These are phyloP conservation scores for Aurantiochytrium sp. DNA, from an alignment of 108 stramenopile genomes.

Conservation along the genomic window DNA sequence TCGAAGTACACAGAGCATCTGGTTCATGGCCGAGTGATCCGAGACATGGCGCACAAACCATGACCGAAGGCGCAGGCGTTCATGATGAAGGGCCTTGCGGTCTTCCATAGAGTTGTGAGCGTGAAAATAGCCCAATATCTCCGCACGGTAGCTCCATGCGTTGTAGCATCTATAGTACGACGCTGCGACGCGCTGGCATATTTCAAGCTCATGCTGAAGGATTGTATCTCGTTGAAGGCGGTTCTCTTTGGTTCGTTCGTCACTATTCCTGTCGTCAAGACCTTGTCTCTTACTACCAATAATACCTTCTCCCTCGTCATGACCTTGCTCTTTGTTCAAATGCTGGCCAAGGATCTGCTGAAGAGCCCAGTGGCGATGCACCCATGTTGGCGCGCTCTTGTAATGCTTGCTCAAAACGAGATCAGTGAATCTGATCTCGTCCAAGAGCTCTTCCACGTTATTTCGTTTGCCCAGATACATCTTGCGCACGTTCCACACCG, in stretches of 20 bases:
- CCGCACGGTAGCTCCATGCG: neutral
- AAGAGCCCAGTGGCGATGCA: neutral
- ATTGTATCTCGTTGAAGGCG: neutral
- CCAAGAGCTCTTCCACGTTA: neutral
- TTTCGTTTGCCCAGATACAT: neutral
- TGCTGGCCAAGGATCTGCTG: neutral
- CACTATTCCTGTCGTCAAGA: neutral
- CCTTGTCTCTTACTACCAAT: neutral
- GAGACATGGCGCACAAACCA: neutral
- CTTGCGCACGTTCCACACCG: neutral
- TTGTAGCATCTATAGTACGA: neutral
- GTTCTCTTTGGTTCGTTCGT: too few relatives aligned
- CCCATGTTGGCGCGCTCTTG: neutral
- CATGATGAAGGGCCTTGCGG: neutral
- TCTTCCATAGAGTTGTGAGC: neutral
- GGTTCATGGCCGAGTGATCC: neutral
- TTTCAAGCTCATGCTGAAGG: neutral
- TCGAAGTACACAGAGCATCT: neutral
- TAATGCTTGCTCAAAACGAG: neutral
- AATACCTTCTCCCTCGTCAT: too few relatives aligned
- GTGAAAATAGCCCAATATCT: neutral
- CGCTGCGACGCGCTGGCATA: neutral
- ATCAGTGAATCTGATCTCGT: neutral
- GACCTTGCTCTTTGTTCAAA: too few relatives aligned
- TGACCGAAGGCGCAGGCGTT: neutral